Conservation (phyloP, 805 yeast genomes). For the Sugiyamaella mastotermitis region DNA sequence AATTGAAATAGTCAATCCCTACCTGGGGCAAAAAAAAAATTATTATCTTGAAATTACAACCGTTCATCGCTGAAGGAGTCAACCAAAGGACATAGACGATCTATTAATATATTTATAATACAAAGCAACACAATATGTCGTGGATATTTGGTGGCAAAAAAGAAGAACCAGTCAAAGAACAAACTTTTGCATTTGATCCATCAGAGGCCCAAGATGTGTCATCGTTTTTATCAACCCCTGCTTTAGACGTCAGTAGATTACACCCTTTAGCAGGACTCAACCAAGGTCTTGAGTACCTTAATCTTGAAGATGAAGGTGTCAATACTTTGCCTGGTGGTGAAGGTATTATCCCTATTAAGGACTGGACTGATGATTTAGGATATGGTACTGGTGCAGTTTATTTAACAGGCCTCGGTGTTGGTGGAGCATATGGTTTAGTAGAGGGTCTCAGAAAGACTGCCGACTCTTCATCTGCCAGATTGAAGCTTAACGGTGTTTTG, state of each 20-base stretch:
- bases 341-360: constrained; percentile 91
- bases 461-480: constrained; percentile 65
- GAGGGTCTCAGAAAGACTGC: constrained; percentile 83
- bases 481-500: constrained; percentile 81
- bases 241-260: constrained; percentile 61
- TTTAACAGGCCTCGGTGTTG: constrained; percentile 71
- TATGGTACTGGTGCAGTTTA: constrained; percentile 97
- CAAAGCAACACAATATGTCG: constrained; percentile 16
- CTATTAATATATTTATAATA: too few species aligned
- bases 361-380: constrained; percentile 95
- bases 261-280: constrained; percentile 94
- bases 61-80: too few species aligned
- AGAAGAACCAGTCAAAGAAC: constrained; percentile 19
- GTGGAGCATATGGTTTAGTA: constrained; percentile 82
- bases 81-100: too few species aligned
- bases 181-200: constrained; percentile 58
- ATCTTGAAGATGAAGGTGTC: constrained; percentile 78
- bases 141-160: constrained; percentile 24
- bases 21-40: too few species aligned
- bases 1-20: too few species aligned
- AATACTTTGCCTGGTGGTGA: constrained; percentile 79
- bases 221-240: constrained; percentile 53
- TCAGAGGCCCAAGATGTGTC: constrained; percentile 57
- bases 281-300: constrained; percentile 72
- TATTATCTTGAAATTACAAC: too few species aligned